Evolutionary conservation across 768 basidiomycete species (phyloP).

Genomic region (Auricularia cornea): DNA sequence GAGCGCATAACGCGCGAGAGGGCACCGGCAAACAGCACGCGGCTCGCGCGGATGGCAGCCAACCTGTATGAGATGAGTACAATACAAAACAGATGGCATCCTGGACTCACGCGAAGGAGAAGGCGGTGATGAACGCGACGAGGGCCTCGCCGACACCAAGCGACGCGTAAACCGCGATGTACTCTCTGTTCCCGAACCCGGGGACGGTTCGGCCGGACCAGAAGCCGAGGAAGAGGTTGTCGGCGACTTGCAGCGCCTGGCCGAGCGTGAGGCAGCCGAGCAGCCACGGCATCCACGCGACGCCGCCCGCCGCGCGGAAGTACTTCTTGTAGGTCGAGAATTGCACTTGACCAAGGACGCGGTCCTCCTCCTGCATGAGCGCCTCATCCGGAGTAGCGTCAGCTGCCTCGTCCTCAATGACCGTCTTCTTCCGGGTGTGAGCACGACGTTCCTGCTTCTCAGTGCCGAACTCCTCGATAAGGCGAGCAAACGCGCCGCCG

Average conservation of each 20-base stretch:
- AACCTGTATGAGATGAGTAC: conserved; percentile 12
- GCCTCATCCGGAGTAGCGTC: conserved; percentile 26
- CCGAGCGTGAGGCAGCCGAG: conserved; percentile 34
- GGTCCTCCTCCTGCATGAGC: conserved; percentile 48
- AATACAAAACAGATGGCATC: conserved; percentile 1
- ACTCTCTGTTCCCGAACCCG: conserved; percentile 51
- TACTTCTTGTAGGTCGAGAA: conserved; percentile 44
- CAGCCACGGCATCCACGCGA: conserved; percentile 38
- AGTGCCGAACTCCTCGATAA: conserved; percentile 50
- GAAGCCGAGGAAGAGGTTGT: conserved; percentile 62
- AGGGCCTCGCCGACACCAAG: conserved; percentile 43
- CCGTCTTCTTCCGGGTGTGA: conserved; percentile 19
- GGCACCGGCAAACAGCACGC: conserved; percentile 45
- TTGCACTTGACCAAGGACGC: conserved; percentile 43
- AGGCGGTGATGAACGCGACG: conserved; percentile 41
- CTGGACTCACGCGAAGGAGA: conserved; percentile 39
- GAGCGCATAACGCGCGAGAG: conserved; percentile 50
- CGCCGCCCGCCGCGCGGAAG: conserved; percentile 38
- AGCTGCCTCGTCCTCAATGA: conserved; percentile 7
- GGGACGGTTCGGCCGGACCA: conserved; percentile 54
- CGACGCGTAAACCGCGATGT: conserved; percentile 52
- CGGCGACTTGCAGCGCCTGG: conserved; percentile 49
- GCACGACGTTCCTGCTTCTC: conserved; percentile 7
- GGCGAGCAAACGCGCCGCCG: conserved; percentile 36
- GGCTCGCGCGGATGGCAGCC: conserved; percentile 28